These are phyloP conservation scores for Colletotrichum chrysophilum DNA, from an alignment of 2,329 filamentous ascomycete genomes.

Conservation along the genomic window DNA sequence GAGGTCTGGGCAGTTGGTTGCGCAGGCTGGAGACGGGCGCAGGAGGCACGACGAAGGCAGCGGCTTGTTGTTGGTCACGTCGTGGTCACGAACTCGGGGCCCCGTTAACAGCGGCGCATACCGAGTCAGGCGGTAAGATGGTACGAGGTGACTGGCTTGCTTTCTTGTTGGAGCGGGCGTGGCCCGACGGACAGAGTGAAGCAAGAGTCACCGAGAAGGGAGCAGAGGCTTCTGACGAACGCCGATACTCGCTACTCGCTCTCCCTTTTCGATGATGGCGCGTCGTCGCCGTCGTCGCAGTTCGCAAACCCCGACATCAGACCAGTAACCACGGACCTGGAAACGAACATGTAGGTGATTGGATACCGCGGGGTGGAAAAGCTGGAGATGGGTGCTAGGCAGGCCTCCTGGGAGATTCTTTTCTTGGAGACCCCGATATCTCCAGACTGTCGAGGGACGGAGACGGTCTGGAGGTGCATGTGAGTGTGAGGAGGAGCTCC, in stretches of 20 bases:
- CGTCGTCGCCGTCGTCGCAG: neutral
- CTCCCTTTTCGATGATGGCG: neutral
- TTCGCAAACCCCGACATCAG: slow-evolving; percentile 5
- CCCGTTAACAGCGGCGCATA: neutral
- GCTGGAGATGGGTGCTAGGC: neutral
- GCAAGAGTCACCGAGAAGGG: too few relatives aligned
- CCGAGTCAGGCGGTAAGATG: neutral
- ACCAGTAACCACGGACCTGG: slow-evolving; percentile 4
- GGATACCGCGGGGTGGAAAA: neutral
- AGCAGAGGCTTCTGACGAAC: too few relatives aligned
- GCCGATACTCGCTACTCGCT: too few relatives aligned
- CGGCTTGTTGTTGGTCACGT: neutral
- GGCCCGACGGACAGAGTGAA: too few relatives aligned
- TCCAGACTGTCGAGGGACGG: neutral
- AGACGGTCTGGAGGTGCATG: neutral
- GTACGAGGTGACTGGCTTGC: neutral
- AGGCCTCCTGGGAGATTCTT: neutral
- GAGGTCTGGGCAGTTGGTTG: neutral
- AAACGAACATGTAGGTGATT: neutral
- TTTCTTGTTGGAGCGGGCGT: neutral
- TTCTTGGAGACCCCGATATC: slow-evolving; percentile 4
- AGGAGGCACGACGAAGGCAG: neutral
- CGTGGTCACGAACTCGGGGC: neutral
- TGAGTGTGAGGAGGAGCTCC: neutral
- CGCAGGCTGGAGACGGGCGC: neutral